phyloP scores from a whole-genome alignment of 2,329 filamentous ascomycete species.

The Coleophoma eucalyptorum region DNA sequence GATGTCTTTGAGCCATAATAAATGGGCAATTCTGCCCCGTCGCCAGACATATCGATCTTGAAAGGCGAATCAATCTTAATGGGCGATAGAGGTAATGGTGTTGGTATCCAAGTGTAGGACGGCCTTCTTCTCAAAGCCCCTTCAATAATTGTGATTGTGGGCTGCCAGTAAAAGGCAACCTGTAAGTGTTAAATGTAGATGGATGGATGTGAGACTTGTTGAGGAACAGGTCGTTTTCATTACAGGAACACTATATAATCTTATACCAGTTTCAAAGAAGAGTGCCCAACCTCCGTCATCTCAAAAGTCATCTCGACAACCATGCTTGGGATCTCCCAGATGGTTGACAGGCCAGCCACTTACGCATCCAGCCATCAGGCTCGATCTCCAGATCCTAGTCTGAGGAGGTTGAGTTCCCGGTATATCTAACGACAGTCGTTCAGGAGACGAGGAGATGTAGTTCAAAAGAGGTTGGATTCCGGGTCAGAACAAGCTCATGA shows the following conservation, averaged over 20 bases:
- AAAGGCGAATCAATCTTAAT: background rate
- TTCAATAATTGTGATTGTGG: constrained; percentile 8
- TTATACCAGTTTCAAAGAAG: constrained; percentile 12
- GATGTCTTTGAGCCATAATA: constrained; percentile 13
- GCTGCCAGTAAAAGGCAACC: constrained; percentile 1
- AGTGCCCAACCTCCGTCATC: constrained; percentile 10
- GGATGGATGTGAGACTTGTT: too few relatives aligned
- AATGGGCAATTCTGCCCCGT: constrained; percentile 14
- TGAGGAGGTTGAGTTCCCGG: background rate
- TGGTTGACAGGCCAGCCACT: background rate
- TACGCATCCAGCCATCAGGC: background rate
- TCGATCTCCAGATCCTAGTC: background rate
- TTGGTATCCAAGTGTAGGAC: constrained; percentile 9
- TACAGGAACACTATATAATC: constrained; percentile 9
- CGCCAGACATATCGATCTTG: constrained; percentile 10
- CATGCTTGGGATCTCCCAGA: constrained; percentile 4
- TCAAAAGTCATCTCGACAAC: constrained; percentile 7
- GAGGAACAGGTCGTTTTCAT: background rate
- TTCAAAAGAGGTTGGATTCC: constrained; percentile 4
- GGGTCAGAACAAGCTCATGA: constrained; percentile 1
- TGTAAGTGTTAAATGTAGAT: too few relatives aligned
- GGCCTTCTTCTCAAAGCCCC: constrained; percentile 9
- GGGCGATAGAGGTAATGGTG: constrained; percentile 6
- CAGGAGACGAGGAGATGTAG: background rate
- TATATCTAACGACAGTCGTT: too few relatives aligned